A percentile compares a stretch with the other conserved stretches of the same genome.
Evolutionary conservation across 805 yeast genomes (phyloP).

Genomic region (Cyberlindnera euphorbiae): DNA sequence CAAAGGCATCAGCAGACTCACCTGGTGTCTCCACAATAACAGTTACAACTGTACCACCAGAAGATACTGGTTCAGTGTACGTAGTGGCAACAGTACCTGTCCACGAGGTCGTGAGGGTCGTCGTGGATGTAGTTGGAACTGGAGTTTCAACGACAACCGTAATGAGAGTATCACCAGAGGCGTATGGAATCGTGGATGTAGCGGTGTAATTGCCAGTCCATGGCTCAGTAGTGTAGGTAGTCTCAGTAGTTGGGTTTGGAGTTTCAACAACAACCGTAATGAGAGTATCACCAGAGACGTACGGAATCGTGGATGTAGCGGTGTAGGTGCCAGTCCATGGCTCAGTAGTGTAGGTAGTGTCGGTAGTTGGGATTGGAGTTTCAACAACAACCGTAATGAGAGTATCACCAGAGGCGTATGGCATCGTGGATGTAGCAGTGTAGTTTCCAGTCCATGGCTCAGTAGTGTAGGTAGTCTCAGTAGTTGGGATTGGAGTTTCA

Average conservation of each 20-base stretch:
- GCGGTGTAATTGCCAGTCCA: conserved; percentile 1
- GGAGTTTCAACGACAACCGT: conserved; percentile 1
- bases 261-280: not conserved
- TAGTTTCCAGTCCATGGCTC: conserved; percentile 12
- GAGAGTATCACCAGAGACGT: not conserved
- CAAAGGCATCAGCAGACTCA: not conserved
- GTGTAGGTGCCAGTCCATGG: conserved; percentile 5
- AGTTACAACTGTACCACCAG: not conserved
- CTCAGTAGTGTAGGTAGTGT: not conserved
- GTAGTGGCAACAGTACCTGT: not conserved
- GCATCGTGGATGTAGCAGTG: conserved; percentile 11
- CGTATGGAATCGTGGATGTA: not conserved
- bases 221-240: not conserved
- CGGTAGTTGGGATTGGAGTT: conserved; percentile 1
- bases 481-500: not conserved
- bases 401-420: conserved; percentile 7
- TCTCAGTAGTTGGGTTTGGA: not conserved
- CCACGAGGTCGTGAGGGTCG: not conserved
- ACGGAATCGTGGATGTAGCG: conserved; percentile 4
- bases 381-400: not conserved
- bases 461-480: not conserved
- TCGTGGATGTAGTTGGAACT: not conserved
- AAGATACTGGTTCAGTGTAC: not conserved
- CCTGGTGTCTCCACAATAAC: not conserved
- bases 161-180: not conserved